Base-by-base conservation (phyloP, 805 yeast genomes). In the Metschnikowia orientalis region DNA sequence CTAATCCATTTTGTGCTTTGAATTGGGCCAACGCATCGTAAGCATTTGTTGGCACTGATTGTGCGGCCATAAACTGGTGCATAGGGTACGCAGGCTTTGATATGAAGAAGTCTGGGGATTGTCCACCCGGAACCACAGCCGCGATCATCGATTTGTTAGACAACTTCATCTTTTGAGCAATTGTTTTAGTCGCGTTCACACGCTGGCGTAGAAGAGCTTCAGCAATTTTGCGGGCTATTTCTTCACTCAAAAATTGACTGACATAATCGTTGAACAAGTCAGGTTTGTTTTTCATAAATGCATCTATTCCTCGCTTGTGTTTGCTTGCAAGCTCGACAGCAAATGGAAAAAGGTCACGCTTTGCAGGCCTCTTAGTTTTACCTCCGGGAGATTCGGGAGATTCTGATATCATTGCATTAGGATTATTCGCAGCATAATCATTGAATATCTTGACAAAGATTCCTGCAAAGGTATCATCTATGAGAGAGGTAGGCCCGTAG, bases 391-490 rank as follows among this genome's bases (percentile, higher is more conserved):
- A 49, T 8, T 57, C 65, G 13, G 37, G 35, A 8, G 34, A 24
- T 7, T 19, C 26, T 2, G 23, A 21, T 5, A 15, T 8, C 21
- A 18, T 19, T 9, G 18, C 28, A 21, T 17, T 10, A 15, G 18
- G 15, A 10, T 11, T 8, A 8, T 8, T 22, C 8, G 8, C 16
- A 12, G 17, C 21, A 10, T 12, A 22, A 11, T 32, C 37, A 7
- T 32, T 26, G 41, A 63, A 81, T 6, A 81, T 50, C 34, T 62
- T 64, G 48, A 85, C 56, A 47, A 69, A 86, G 0, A 81, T 51
- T 6, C 80, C 71, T 21, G 79, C 77, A 40, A 75, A 75, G 0
- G 85, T 73, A 41, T 85, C 92, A 54, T 85, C 95, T 34, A 83
- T 73, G 22, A 72, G 55, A 0, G 86, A 76, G 0, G 92, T 82